Evolutionary conservation across 768 basidiomycete species (phyloP), one percentile per base, ranked within the genome.

Genomic region (Tephrocybe sp.): DNA sequence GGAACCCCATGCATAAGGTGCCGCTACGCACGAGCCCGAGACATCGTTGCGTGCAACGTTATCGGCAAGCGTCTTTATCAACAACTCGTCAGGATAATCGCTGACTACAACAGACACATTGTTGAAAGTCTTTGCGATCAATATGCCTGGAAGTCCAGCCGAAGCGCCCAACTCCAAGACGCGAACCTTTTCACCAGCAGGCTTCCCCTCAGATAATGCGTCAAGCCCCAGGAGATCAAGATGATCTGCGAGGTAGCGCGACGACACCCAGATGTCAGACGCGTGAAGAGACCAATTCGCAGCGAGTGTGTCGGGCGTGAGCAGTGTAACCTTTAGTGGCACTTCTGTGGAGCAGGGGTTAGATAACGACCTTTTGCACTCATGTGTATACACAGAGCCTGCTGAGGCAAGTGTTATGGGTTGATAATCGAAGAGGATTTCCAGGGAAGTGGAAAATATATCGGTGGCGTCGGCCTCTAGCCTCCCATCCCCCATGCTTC

Each of bases 241-340:
- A 55, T 88, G 81, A 62, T 88, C 81, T 40, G 85, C 84, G 38
- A 90, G 65, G 68, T 81, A 87, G 37, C 80, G 65, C 14, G 88
- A 80, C 4, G 89, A 76, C 5, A 74, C 68, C 90, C 88, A 92
- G 60, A 91, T 81, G 14, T 86, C 85, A 20, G 86, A 84, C 1
- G 89, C 90, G 51, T 92, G 88, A 2, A 91, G 66, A 1, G 79
- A 73, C 89, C 89, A 91, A 60, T 90, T 88, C 15, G 75, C 71
- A 18, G 84, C 70, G 10, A 77, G 69, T 10, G 88, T 85, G 60
- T 90, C 85, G 10, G 89, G 88, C 1, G 78, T 84, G 12, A 64
- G 62, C 37, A 89, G 66, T 0, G 72, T 70, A 44, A 88, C 73
- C 44, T 47, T 52, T 26, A 53, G 25, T 26, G 33, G 32, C 21